Base-by-base conservation (phyloP, 371 early-diverging fungal genomes). In the Parasitella parasitica region DNA sequence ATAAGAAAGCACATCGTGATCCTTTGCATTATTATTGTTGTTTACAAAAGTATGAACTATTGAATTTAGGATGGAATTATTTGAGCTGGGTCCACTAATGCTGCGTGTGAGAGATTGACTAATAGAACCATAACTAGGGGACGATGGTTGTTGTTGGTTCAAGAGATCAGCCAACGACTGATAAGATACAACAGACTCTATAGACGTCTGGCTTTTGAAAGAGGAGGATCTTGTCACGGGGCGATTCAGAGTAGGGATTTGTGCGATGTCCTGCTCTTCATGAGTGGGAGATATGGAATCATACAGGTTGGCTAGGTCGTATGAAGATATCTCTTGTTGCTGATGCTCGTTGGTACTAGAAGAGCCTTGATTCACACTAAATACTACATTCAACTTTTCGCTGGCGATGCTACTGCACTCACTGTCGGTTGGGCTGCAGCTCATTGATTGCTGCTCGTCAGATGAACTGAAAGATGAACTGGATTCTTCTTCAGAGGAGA, bases 161-260 rank as follows among this genome's bases (percentile, higher is more conserved):
- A 64, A 48, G 26, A 67, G 51, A 18, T 62, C 63, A 36, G 67
- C 66, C n/a, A 65, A 50, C 18, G 66, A 65, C 15, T 65, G 66
- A 36, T 65, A 65, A 35, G 66, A 65, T 46, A 59, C 28, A 6
- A 63, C 32, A 12, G 63, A 63, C n/a, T 12, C 41, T 27, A 38
- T 49, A 30, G 67, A 68, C 28, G 27, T 59, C 43, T 68, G 63
- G 36, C 68, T 68, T 22, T 63, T 26, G 41, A 61, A 58, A 24
- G 67, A 58, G 34, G 50, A 49, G 8, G 67, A 63, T 28, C 67
- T 58, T 41, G 63, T 67, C 62, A 63, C 52, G 56, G 35, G 37
- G 32, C 34, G 46, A 18, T 18, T 43, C n/a, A 43, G 13, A 49
- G 51, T 16, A 5, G 53, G 24, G 39, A 54, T 54, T n/a, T 32